Percentiles rank a stretch among this genome's conserved stretches.
phyloP scores from a whole-genome alignment of 169 alveolate species.

The Plasmodium gonderi region DNA sequence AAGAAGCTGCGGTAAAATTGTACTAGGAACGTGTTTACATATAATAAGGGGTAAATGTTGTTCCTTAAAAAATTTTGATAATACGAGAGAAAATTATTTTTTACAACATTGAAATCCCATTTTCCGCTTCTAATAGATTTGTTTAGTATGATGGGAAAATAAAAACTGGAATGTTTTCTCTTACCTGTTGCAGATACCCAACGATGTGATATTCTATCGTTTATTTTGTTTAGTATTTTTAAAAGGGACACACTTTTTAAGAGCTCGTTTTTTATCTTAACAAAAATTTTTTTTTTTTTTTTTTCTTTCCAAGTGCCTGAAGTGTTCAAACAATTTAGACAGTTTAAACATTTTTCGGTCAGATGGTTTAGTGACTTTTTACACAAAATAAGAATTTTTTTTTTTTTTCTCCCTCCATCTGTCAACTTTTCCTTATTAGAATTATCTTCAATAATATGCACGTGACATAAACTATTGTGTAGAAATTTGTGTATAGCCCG shows the following conservation, averaged over 20 bases:
- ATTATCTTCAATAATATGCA: conserved; percentile 13
- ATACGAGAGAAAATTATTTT: too few relatives aligned
- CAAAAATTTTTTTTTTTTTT: not conserved
- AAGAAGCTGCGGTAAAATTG: too few relatives aligned
- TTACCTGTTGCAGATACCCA: not conserved
- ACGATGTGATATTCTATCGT: not conserved
- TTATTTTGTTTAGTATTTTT: not conserved
- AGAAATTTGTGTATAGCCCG: conserved; percentile 7
- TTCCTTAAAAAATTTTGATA: too few relatives aligned
- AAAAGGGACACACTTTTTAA: not conserved
- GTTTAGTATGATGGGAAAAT: too few relatives aligned
- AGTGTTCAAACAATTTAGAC: not conserved
- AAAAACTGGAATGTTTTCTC: not conserved
- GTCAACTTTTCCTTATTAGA: not conserved
- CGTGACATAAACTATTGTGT: conserved; percentile 21
- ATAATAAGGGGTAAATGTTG: too few relatives aligned
- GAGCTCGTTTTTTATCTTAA: not conserved
- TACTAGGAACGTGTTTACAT: too few relatives aligned
- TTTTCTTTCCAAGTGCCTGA: not conserved
- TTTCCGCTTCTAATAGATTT: too few relatives aligned
- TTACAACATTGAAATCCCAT: too few relatives aligned
- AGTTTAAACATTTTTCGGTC: conserved; percentile 3
- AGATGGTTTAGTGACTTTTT: conserved; percentile 28
- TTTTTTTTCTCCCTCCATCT: not conserved
- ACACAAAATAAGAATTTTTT: conserved; percentile 21